phyloP scores from a whole-genome alignment of 2,329 filamentous ascomycete species.

The Trichoderma sp. region DNA sequence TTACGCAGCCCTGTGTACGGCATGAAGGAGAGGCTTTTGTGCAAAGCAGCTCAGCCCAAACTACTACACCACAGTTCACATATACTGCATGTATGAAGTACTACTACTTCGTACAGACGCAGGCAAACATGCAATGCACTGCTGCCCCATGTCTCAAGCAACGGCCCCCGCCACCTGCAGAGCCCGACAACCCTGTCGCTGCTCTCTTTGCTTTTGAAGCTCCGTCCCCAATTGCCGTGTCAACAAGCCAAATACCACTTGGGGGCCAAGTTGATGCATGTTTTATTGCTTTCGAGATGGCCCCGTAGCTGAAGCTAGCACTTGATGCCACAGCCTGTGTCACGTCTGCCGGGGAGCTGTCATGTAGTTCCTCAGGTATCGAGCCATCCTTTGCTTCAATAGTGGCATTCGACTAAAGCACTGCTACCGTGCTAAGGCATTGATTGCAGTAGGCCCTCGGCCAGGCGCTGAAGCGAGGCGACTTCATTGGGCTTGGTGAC shows the following conservation, averaged over 20 bases:
- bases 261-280: not conserved
- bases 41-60: constrained; percentile 2
- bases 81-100: not conserved
- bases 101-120: not conserved
- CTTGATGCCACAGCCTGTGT: not conserved
- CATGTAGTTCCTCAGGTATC: not conserved
- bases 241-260: not conserved
- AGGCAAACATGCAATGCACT: not conserved
- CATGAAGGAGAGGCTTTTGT: not conserved
- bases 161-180: not conserved
- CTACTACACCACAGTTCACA: not conserved
- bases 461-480: not conserved
- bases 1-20: not conserved
- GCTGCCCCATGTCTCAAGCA: not conserved
- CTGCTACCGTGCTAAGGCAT: not conserved
- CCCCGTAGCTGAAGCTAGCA: not conserved
- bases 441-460: not conserved
- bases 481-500: not conserved
- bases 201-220: not conserved
- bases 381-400: not conserved
- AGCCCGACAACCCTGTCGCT: not conserved
- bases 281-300: constrained; percentile 5
- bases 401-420: not conserved
- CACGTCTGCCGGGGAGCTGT: not conserved
- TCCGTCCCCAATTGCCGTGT: not conserved